phyloP scores from a whole-genome alignment of 2,329 filamentous ascomycete genomes.

The Ophiosphaerella korrae region DNA sequence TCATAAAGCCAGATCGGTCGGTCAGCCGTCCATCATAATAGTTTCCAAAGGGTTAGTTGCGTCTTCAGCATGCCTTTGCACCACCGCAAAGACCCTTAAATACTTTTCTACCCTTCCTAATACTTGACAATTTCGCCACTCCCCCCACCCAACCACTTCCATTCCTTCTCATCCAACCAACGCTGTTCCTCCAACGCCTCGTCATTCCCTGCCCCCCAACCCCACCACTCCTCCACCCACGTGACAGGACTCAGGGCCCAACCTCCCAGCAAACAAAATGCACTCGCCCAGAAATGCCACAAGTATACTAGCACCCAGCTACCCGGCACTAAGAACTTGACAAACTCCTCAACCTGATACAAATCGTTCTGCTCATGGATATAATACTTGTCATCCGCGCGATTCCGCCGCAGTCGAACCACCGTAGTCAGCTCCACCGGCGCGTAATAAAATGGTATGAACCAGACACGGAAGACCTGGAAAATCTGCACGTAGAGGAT shows the following conservation, averaged over 20 bases:
- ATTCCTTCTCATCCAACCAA: slow-evolving; percentile 9
- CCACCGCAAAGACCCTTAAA: slow-evolving; percentile 8
- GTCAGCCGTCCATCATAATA: too few relatives aligned
- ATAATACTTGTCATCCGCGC: slow-evolving; percentile 63
- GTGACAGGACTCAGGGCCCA: slow-evolving; percentile 56
- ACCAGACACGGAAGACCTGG: slow-evolving; percentile 78
- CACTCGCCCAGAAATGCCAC: slow-evolving; percentile 69
- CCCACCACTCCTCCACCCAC: slow-evolving; percentile 23
- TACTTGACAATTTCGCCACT: slow-evolving; percentile 12
- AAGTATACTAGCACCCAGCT: slow-evolving; percentile 63
- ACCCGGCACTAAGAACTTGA: slow-evolving; percentile 70
- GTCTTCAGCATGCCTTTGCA: background rate
- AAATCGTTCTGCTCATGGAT: slow-evolving; percentile 79
- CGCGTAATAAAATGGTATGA: slow-evolving; percentile 75
- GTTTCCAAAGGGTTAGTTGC: too few relatives aligned
- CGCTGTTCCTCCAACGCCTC: slow-evolving; percentile 10
- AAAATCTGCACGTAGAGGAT: slow-evolving; percentile 75
- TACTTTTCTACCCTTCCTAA: slow-evolving; percentile 14
- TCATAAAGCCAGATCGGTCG: background rate
- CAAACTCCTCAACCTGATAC: slow-evolving; percentile 76
- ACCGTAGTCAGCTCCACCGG: slow-evolving; percentile 71
- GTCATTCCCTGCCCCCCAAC: slow-evolving; percentile 13
- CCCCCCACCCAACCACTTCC: slow-evolving; percentile 16
- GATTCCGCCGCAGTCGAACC: slow-evolving; percentile 62
- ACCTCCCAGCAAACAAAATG: slow-evolving; percentile 67